Evolutionary conservation across 2,329 filamentous ascomycete species (phyloP).

Genomic region (Dothistroma pini): DNA sequence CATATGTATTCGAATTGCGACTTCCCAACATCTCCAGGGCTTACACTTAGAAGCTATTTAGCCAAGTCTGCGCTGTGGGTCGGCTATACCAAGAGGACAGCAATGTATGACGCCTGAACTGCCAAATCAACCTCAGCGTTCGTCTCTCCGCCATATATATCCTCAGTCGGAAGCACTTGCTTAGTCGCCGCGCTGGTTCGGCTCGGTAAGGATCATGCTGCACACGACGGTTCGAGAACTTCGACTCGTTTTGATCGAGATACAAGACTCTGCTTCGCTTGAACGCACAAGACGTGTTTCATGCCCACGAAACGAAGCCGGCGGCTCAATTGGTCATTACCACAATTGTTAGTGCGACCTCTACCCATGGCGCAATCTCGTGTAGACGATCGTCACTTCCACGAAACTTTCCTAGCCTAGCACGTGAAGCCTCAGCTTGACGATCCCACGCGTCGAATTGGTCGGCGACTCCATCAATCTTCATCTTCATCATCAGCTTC

Average conservation of each 20-base stretch:
- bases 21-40: too few relatives aligned
- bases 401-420: neutral
- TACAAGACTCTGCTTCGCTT: neutral
- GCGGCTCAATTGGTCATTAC: neutral
- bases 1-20: too few relatives aligned
- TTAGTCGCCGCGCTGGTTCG: neutral
- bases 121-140: neutral
- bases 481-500: neutral
- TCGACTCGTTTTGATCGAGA: neutral
- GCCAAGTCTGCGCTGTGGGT: too few relatives aligned
- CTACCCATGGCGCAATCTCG: neutral
- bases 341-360: neutral
- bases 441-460: neutral
- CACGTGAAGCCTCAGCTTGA: constrained; percentile 4
- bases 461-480: neutral
- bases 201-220: neutral
- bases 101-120: too few relatives aligned
- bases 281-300: neutral
- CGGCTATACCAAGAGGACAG: too few relatives aligned
- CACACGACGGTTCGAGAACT: neutral
- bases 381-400: neutral
- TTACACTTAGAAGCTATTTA: too few relatives aligned
- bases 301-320: neutral
- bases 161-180: neutral
- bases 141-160: neutral